These are phyloP conservation scores for Daldinia sp. DNA, from an alignment of 2,329 filamentous ascomycete species.

Conservation along the genomic window DNA sequence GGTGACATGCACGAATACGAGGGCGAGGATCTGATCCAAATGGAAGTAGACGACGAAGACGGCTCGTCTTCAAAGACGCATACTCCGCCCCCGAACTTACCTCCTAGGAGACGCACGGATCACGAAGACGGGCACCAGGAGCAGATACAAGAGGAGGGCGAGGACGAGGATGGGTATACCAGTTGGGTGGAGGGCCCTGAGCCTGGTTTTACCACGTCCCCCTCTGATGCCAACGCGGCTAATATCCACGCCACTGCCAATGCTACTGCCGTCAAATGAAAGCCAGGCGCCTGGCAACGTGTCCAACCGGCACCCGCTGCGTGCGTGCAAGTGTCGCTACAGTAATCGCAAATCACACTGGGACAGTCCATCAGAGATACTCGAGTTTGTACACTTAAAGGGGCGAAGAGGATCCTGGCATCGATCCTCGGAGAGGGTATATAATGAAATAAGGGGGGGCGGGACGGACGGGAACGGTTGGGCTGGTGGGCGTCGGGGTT, in stretches of 20 bases:
- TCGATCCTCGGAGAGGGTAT: not conserved
- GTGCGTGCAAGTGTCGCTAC: not conserved
- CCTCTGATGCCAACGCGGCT: not conserved
- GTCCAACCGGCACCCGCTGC: not conserved
- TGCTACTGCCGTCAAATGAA: constrained; percentile 8
- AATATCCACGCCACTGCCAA: not conserved
- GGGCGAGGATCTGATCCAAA: constrained; percentile 23
- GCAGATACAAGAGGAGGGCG: constrained; percentile 12
- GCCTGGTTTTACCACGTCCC: constrained; percentile 37
- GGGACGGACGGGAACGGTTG: not conserved
- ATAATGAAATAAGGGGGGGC: not conserved
- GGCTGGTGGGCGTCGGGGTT: not conserved
- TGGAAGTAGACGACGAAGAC: not conserved
- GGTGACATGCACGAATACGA: constrained; percentile 6
- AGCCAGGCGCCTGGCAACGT: not conserved
- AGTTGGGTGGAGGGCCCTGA: constrained; percentile 46
- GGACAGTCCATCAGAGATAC: not conserved
- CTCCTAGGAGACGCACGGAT: constrained; percentile 3
- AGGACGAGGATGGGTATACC: constrained; percentile 45
- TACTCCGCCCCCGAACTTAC: constrained; percentile 16
- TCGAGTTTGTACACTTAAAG: not conserved
- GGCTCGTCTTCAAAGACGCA: not conserved
- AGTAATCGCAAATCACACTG: not conserved
- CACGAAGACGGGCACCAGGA: constrained; percentile 3
- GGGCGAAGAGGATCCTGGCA: not conserved